Percentiles rank a stretch among this genome's conserved stretches.
Conservation (phyloP, 306 rosid species). For the Luffa aegyptiaca region DNA sequence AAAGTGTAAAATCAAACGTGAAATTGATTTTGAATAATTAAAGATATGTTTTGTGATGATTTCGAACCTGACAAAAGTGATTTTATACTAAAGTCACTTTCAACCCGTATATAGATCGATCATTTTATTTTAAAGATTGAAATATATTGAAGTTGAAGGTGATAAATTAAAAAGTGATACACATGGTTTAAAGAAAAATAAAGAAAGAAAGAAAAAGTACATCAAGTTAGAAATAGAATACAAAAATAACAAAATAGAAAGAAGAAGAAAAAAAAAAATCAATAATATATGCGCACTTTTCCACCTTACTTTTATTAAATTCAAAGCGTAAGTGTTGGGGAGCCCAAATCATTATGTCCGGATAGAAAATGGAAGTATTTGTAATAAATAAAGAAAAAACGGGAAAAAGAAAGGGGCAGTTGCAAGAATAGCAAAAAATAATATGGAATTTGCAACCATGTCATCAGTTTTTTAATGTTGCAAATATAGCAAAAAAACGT, state of each 20-base stretch:
- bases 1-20: no score
- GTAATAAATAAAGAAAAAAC: conserved; percentile 17
- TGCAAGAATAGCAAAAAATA: no score
- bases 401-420: conserved; percentile 8
- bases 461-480: no score
- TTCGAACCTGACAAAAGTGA: no score
- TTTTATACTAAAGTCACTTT: no score
- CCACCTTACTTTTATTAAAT: background rate
- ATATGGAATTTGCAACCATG: no score
- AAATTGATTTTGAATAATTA: no score
- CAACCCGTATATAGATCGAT: no score
- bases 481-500: no score
- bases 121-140: no score
- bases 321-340: background rate
- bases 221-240: background rate
- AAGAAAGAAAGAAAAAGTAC: background rate
- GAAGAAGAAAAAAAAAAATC: background rate
- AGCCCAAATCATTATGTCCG: background rate
- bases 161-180: background rate
- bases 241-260: background rate
- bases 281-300: background rate
- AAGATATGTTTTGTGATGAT: no score
- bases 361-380: background rate
- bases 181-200: background rate
- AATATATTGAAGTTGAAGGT: background rate